Base-by-base conservation (phyloP, 257 asterid species). In the Solanum virginianum region DNA sequence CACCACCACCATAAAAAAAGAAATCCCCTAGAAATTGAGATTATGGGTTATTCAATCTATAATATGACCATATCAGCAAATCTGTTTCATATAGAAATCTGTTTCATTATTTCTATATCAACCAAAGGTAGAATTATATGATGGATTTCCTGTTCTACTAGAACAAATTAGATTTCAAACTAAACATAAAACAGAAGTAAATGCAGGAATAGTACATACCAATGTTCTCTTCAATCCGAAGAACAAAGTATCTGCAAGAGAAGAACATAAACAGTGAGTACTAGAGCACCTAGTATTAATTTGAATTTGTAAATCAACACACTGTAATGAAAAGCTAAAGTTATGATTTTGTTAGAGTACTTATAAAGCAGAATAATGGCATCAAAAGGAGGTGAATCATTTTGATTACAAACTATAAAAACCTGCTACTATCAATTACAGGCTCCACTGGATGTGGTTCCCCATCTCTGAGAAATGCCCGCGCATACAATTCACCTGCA, bases 381-480 rank as follows among this genome's bases (percentile, higher is more conserved):
- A 3, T 56, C 60, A 70, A 72, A 51, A 87, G 83, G 74, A 55
- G 70, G 66, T 56, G 79, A 84, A 39, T 47, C 15, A 71, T 63
- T 43, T 84, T 29, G 39, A 71, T 17, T 22, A 84, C 26, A 71
- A 84, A 47, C 82, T 74, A 36, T 79, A 63, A 59, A n/a, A 53
- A 95, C 99, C 99, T 97, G 99, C 99, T 97, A 88, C 99, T 97
- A 87, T 97, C 99, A 85, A 95, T 94, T 85, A 97, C 99, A 87
- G 99, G 81, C 93, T 97, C 99, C 89, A 97, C 96, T 8, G 99
- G 99, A 88, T 97, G 99, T 45, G 94, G 99, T 85, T 97, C 99
- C 84, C 99, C 99, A 5, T 94, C 99, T 90, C 98, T 91, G 86
- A 97, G 85, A 93, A 95, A 97, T 49, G 99, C 97, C 84, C 96